Conservation (phyloP, 495 filamentous ascomycete genomes). For the Halenospora varia region DNA sequence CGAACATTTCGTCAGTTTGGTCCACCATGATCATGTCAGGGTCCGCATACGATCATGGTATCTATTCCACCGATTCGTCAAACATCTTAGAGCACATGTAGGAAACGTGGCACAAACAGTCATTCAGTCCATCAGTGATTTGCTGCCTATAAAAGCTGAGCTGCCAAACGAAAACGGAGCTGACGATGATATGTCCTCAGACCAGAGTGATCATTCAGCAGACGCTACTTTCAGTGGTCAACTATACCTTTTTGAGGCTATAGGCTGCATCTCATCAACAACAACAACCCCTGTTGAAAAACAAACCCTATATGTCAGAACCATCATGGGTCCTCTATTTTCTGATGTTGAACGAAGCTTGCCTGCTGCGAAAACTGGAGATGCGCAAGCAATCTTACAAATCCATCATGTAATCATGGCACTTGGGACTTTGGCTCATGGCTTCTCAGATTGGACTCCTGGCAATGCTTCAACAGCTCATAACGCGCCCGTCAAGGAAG, state of each 20-base stretch:
- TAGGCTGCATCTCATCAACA: constrained; percentile 84
- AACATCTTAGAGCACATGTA: constrained; percentile 74
- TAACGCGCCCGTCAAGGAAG: constrained; percentile 52
- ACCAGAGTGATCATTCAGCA: constrained; percentile 80
- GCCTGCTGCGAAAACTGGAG: constrained; percentile 66
- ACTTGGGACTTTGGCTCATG: constrained; percentile 81
- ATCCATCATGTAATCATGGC: constrained; percentile 97
- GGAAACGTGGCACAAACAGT: constrained; percentile 86
- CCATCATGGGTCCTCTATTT: constrained; percentile 83
- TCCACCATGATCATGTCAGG: constrained; percentile 79
- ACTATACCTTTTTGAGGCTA: constrained; percentile 89
- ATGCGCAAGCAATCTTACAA: constrained; percentile 77
- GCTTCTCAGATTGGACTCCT: constrained; percentile 84
- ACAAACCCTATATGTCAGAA: constrained; percentile 78
- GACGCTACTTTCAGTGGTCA: constrained; percentile 88
- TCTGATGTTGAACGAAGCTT: constrained; percentile 78
- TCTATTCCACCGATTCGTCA: constrained; percentile 89
- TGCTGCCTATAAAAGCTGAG: constrained; percentile 88
- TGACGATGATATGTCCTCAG: constrained; percentile 93
- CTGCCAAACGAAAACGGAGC: constrained; percentile 63
- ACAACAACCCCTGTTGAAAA: constrained; percentile 69
- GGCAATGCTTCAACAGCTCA: constrained; percentile 48
- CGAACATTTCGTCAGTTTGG: constrained; percentile 86
- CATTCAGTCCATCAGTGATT: constrained; percentile 82
- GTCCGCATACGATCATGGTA: constrained; percentile 94